A percentile compares a stretch with the other conserved stretches of the same genome.
phyloP scores from a whole-genome alignment of 2,329 filamentous ascomycete genomes.

The Ilyonectria robusta region DNA sequence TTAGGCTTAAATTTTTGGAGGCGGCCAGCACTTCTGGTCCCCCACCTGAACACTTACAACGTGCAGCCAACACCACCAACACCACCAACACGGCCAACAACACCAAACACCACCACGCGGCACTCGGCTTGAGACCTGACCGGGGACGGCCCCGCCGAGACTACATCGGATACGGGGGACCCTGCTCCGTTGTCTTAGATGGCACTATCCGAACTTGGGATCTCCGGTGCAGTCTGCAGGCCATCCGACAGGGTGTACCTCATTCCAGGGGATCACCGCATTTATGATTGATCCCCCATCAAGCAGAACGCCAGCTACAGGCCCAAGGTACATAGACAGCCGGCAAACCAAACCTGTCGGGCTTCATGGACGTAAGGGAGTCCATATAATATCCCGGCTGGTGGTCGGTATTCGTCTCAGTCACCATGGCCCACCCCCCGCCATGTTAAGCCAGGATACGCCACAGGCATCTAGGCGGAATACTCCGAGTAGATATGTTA shows the following conservation, averaged over 20 bases:
- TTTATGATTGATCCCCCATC: not conserved
- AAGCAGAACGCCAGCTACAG: not conserved
- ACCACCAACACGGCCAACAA: not conserved
- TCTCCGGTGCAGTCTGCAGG: not conserved
- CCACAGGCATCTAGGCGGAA: constrained; percentile 31
- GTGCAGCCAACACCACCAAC: not conserved
- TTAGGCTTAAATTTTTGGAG: too few relatives aligned
- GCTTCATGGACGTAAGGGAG: constrained; percentile 8
- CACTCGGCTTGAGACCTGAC: not conserved
- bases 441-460: constrained; percentile 31
- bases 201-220: not conserved
- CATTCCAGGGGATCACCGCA: not conserved
- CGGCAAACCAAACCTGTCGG: not conserved
- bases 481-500: constrained; percentile 25
- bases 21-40: too few relatives aligned
- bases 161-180: not conserved
- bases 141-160: not conserved
- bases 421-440: constrained; percentile 6
- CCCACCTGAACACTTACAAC: too few relatives aligned
- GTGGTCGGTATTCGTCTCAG: constrained; percentile 16
- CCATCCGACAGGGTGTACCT: not conserved
- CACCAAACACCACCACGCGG: not conserved
- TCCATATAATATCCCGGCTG: not conserved
- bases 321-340: not conserved
- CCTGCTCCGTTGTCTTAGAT: not conserved